Conservation (phyloP, 139 green algal species). For the Mesotaenium endlicherianum region DNA sequence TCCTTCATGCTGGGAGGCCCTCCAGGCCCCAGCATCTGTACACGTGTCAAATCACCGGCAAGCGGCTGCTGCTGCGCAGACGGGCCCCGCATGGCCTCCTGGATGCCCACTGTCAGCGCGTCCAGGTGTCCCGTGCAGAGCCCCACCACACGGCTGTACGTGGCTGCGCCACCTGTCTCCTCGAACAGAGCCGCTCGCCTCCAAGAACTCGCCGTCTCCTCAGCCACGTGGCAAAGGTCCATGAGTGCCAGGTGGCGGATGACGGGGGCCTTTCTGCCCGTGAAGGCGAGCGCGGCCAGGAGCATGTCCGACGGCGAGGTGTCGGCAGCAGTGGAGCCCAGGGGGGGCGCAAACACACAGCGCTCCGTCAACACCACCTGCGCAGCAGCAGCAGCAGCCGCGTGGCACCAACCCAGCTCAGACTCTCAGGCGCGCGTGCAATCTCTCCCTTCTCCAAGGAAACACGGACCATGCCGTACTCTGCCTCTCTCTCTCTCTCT, state of each 20-base stretch:
- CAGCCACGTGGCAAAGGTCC: slow-evolving; percentile 35
- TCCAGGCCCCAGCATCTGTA: not conserved
- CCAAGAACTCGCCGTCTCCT: slow-evolving; percentile 20
- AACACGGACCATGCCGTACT: no score
- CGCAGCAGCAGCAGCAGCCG: no score
- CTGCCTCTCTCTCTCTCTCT: no score
- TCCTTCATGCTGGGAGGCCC: no score
- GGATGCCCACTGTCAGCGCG: slow-evolving; percentile 6
- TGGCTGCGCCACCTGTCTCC: no score
- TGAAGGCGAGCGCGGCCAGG: slow-evolving; percentile 26
- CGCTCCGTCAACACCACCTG: no score
- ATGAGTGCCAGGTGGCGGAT: slow-evolving; percentile 25
- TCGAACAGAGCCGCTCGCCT: slow-evolving; percentile 23
- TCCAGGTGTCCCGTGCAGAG: slow-evolving; percentile 18
- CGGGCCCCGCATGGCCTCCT: not conserved
- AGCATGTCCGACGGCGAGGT: not conserved
- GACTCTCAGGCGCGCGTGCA: not conserved
- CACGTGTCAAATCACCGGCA: not conserved
- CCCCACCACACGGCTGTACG: slow-evolving; percentile 13
- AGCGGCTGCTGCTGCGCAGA: not conserved
- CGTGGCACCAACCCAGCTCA: not conserved
- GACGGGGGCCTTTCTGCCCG: not conserved
- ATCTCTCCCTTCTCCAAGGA: not conserved
- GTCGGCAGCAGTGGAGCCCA: not conserved
- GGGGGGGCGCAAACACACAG: no score